Evolutionary conservation across 176 grass and related monocot species (phyloP), one percentile per base, ranked within the genome.

Genomic region (Juncus effusus): DNA sequence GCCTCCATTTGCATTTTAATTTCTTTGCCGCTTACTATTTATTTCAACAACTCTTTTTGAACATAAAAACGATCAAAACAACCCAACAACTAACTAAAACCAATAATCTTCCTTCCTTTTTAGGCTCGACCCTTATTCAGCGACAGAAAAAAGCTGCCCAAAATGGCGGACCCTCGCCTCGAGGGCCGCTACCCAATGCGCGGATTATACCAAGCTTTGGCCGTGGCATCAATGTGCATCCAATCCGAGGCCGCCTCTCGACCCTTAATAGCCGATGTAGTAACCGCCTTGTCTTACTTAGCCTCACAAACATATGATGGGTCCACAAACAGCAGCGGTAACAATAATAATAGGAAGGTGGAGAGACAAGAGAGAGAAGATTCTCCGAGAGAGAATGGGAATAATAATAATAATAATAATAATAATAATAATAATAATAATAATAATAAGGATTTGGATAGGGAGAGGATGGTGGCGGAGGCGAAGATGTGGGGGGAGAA

Each of bases 201-300:
- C 40, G 90, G 90, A 38, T 79, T 95, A 51, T 95, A 95, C 61
- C 90, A 95, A 84, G 86, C 90, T 11, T 86, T 95, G 3, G 90
- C 90, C 0, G 90, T 95, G 49, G 90, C 90, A 2, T 95, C 86
- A 58, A 95, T 95, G 90, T 95, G 90, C 83, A 90, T 90, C 71
- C 90, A 90, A 61, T 86, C 83, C 0, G 85, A 95, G 59, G 90
- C 90, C 51, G 86, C 83, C 5, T 89, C 82, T 7, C 90, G 90
- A 50, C 90, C 90, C 6, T 77, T 86, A 45, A 95, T 95, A 4
- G 90, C 90, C 0, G 90, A 95, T 70, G 90, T 95, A 0, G 90
- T 95, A 38, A 95, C 90, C 42, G 90, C 90, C 78, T 72, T 95
- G 44, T 86, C 90, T 67, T 95, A 95, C 75, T 50, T 95, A 67